These are phyloP conservation scores for Barnettozyma wickerhamii DNA, from an alignment of 805 yeast genomes.

Conservation along the genomic window DNA sequence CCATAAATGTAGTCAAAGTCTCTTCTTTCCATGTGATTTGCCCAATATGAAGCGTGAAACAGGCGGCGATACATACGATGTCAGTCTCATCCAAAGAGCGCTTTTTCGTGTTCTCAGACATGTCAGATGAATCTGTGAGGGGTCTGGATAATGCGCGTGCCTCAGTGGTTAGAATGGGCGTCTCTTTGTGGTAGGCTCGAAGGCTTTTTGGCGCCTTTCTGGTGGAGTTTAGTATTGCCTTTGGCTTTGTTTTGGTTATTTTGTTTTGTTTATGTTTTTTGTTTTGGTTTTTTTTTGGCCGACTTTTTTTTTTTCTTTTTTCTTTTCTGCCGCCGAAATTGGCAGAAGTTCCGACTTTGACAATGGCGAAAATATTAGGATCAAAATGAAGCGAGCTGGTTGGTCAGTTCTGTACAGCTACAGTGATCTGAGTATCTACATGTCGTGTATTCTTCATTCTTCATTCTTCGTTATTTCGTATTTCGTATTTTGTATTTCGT, in stretches of 20 bases:
- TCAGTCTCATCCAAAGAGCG: conserved; percentile 9
- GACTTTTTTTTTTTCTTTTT: conserved; percentile 2
- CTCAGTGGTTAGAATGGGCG: neutral
- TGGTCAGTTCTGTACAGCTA: neutral
- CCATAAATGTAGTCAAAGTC: too few relatives aligned
- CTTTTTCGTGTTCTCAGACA: conserved; percentile 10
- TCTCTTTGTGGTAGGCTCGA: neutral
- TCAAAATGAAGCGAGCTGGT: too few relatives aligned
- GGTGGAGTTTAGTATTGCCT: neutral
- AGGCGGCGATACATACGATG: conserved; percentile 7
- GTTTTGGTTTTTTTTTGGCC: conserved; percentile 9
- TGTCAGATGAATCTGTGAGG: conserved; percentile 1
- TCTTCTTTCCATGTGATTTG: too few relatives aligned
- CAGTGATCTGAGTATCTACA: neutral
- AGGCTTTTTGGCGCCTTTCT: neutral
- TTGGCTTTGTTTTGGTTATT: conserved; percentile 9
- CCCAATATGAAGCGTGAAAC: neutral
- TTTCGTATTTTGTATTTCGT: too few relatives aligned
- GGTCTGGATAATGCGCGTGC: neutral
- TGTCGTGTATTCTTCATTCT: neutral
- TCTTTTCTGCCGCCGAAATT: neutral
- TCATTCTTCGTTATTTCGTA: too few relatives aligned
- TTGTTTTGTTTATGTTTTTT: conserved; percentile 11
- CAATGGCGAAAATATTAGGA: too few relatives aligned
- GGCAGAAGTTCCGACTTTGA: neutral